Evolutionary conservation across 139 green algal genomes (phyloP), one percentile per base, ranked within the genome.

Genomic region (Spirogloea muscicola): DNA sequence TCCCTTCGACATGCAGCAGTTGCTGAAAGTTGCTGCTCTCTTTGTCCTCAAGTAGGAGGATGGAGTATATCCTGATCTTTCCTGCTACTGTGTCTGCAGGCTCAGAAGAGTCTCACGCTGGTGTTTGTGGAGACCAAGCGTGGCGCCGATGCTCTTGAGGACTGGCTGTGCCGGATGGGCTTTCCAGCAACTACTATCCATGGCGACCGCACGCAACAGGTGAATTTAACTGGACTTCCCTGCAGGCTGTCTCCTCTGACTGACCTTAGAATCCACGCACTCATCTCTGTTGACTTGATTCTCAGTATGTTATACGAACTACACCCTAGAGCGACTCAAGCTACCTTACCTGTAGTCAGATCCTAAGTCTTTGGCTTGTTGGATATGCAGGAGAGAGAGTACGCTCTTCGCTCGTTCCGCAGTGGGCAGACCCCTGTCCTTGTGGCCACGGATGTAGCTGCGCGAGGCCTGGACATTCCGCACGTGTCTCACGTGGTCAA

Each of bases 41-140:
- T n/a, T n/a, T n/a, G n/a, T n/a, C n/a, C n/a, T n/a, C n/a, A n/a
- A n/a, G n/a, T n/a, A n/a, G n/a, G n/a, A n/a, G n/a, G n/a, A n/a
- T n/a, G n/a, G n/a, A n/a, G n/a, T n/a, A n/a, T n/a, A n/a, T n/a
- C n/a, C n/a, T n/a, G n/a, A n/a, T n/a, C n/a, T n/a, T n/a, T n/a
- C n/a, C n/a, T n/a, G n/a, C n/a, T n/a, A n/a, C n/a, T n/a, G n/a
- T n/a, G n/a, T n/a, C n/a, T n/a, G n/a, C n/a, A n/a, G n/a, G n/a
- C n/a, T n/a, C 59, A 61, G n/a, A 72, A 90, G 83, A 93, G 93
- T 49, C 83, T 98, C 41, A 97, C 93, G 16, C 85, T 98, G 39
- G 90, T 98, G 10, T 98, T 98, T 83, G 93, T 97, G 62, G 93
- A 98, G 89, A 98, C 93, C 34, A 97, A 97, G 90, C 88, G 91